Conservation (phyloP, 202 grass and related monocot genomes). For the Alloteropsis angusta region DNA sequence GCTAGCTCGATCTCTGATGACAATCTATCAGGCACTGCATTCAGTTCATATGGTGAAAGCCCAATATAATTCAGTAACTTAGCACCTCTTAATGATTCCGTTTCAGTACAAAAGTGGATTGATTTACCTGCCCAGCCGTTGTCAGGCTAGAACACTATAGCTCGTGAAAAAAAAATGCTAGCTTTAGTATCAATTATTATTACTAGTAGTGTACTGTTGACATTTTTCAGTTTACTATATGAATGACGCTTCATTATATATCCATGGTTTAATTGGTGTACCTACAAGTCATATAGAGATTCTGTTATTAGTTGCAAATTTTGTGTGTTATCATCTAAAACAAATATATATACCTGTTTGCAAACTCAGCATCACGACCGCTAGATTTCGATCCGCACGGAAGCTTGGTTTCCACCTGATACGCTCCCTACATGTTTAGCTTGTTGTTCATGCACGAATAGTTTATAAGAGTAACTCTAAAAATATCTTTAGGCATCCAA, state of each 20-base stretch:
- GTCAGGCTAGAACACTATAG: background rate
- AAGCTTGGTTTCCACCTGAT: too few species aligned
- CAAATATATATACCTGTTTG: too few species aligned
- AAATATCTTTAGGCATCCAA: too few species aligned
- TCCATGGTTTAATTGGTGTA: too few species aligned
- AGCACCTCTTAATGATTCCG: background rate
- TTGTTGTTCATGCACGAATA: too few species aligned
- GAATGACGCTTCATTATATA: background rate
- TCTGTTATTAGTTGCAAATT: too few species aligned
- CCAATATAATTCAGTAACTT: background rate
- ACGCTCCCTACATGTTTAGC: too few species aligned
- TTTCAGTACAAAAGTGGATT: background rate
- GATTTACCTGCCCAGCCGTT: background rate
- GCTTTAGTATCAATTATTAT: background rate
- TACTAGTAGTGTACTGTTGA: background rate
- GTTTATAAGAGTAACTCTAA: too few species aligned
- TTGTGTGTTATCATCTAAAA: too few species aligned
- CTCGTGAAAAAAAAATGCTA: background rate
- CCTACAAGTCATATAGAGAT: too few species aligned
- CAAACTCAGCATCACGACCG: too few species aligned
- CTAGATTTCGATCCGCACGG: too few species aligned
- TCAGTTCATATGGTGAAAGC: background rate
- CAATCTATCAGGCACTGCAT: background rate
- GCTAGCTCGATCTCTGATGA: background rate
- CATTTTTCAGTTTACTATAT: background rate